phyloP scores from a whole-genome alignment of 2,329 filamentous ascomycete genomes.

The Cladosporium cucumerinum region DNA sequence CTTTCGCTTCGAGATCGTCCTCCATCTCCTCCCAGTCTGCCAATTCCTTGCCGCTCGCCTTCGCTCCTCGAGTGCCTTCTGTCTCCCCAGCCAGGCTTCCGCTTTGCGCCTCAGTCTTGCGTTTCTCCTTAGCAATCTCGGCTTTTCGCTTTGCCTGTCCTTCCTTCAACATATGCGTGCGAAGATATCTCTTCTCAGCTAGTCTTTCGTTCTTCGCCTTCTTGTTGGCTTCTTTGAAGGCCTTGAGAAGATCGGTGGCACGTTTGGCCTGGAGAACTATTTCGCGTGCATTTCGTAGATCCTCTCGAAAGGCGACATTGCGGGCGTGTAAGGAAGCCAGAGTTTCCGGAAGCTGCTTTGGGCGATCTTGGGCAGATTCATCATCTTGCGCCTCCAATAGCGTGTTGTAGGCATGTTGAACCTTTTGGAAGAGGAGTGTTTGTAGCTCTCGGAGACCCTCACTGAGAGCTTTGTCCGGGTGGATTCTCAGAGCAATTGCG shows the following conservation, averaged over 20 bases:
- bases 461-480: slow-evolving; percentile 12
- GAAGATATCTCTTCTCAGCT: neutral
- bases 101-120: neutral
- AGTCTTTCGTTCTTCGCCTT: neutral
- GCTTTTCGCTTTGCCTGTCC: neutral
- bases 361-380: neutral
- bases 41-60: neutral
- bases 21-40: neutral
- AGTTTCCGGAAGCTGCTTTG: slow-evolving; percentile 6
- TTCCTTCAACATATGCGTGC: neutral
- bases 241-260: neutral
- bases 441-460: slow-evolving; percentile 5
- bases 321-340: slow-evolving; percentile 2
- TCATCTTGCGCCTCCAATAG: neutral
- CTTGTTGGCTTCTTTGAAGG: neutral
- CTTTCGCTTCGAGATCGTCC: neutral
- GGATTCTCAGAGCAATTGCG: slow-evolving; percentile 11
- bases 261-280: neutral
- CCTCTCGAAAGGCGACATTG: slow-evolving; percentile 2
- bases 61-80: neutral
- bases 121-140: neutral
- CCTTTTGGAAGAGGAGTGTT: slow-evolving; percentile 13
- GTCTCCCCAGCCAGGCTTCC: neutral
- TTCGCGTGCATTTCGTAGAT: neutral
- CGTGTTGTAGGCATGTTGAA: neutral